A percentile compares a stretch with the other conserved stretches of the same genome.
Evolutionary conservation across 2,329 filamentous ascomycete species (phyloP).

Genomic region (Epichloe amarillans): DNA sequence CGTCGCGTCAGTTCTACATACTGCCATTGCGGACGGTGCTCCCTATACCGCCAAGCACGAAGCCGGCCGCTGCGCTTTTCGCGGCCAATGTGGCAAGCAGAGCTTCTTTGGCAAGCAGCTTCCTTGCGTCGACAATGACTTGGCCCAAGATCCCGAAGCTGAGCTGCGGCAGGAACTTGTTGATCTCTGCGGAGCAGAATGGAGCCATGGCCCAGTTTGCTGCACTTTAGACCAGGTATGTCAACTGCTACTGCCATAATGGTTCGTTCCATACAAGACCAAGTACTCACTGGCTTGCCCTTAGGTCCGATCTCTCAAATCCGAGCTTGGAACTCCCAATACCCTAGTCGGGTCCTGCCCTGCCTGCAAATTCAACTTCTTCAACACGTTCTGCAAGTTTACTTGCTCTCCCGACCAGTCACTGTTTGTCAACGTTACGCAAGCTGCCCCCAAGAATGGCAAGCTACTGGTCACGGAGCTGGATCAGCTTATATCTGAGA

Average conservation of each 20-base stretch:
- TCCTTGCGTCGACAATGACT: slow-evolving; percentile 83
- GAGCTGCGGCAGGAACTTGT: slow-evolving; percentile 66
- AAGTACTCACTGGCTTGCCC: background rate
- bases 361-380: slow-evolving; percentile 97
- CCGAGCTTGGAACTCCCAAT: slow-evolving; percentile 75
- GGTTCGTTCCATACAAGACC: background rate
- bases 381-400: slow-evolving; percentile 95
- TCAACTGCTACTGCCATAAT: slow-evolving; percentile 3
- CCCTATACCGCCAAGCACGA: slow-evolving; percentile 55
- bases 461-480: slow-evolving; percentile 69
- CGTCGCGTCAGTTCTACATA: slow-evolving; percentile 17
- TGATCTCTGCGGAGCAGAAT: slow-evolving; percentile 74
- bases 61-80: slow-evolving; percentile 75
- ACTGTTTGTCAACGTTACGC: slow-evolving; percentile 84
- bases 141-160: slow-evolving; percentile 60
- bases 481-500: slow-evolving; percentile 74
- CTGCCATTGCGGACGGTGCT: slow-evolving; percentile 13
- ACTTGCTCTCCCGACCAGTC: slow-evolving; percentile 97
- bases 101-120: slow-evolving; percentile 80
- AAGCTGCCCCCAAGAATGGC: slow-evolving; percentile 47
- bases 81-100: slow-evolving; percentile 83
- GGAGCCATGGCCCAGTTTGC: slow-evolving; percentile 73
- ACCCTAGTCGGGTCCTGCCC: slow-evolving; percentile 87
- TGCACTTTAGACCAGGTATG: slow-evolving; percentile 68
- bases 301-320: slow-evolving; percentile 65